Percentiles rank a stretch among this genome's conserved stretches.
These are phyloP conservation scores for Vitis labrusca DNA, from an alignment of 164 flowering plant genomes.

Conservation along the genomic window DNA sequence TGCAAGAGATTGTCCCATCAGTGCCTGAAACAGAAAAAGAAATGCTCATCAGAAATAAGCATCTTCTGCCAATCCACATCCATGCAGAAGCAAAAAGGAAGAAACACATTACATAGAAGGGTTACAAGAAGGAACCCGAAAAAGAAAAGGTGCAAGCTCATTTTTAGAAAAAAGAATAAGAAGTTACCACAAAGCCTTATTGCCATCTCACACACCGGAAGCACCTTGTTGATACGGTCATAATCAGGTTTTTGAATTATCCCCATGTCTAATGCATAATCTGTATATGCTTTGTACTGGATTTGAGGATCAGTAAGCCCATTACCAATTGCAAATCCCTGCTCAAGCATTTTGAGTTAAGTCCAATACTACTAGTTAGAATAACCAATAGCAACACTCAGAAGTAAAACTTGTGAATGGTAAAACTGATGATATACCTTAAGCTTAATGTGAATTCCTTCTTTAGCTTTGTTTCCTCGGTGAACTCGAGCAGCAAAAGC, in stretches of 20 bases:
- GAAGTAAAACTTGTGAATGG: not conserved
- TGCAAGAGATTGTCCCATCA: constrained; percentile 55
- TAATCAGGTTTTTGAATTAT: constrained; percentile 42
- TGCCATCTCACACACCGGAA: constrained; percentile 55
- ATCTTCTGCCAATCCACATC: not conserved
- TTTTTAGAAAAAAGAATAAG: not conserved
- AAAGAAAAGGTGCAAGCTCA: not conserved
- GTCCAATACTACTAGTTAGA: not conserved
- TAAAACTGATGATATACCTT: constrained; percentile 34
- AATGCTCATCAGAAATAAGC: not conserved
- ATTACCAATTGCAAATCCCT: constrained; percentile 89
- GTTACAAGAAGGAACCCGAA: not conserved
- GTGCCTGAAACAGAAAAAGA: constrained; percentile 40
- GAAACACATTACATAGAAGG: constrained; percentile 1
- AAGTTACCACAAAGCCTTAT: constrained; percentile 62
- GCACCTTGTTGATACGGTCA: constrained; percentile 34
- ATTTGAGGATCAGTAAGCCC: constrained; percentile 77
- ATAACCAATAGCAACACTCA: not conserved
- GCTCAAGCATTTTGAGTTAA: constrained; percentile 9
- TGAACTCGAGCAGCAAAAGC: constrained; percentile 78
- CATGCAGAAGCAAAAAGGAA: not conserved
- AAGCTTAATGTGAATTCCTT: constrained; percentile 62
- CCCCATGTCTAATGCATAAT: constrained; percentile 73
- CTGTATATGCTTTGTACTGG: constrained; percentile 66
- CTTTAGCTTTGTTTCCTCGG: constrained; percentile 66